Evolutionary conservation across 306 rosid genomes (phyloP).

Genomic region (Vigna angularis): DNA sequence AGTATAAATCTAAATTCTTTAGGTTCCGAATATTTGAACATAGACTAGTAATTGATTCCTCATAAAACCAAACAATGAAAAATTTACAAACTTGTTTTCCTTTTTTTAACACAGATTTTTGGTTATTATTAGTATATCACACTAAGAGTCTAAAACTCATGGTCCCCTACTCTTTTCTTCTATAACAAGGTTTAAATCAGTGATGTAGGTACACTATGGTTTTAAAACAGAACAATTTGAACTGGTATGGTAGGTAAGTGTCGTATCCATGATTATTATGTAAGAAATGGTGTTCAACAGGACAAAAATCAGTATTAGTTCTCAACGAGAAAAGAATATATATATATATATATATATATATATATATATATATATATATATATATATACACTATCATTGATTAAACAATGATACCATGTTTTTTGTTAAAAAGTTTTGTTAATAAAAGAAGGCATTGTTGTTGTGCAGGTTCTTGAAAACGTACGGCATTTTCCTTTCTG

Average conservation of each 20-base stretch:
- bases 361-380: not conserved
- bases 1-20: constrained; percentile 32
- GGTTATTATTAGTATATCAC: constrained; percentile 10
- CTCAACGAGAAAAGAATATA: not conserved
- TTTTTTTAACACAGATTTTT: not conserved
- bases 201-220: not conserved
- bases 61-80: constrained; percentile 3
- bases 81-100: not conserved
- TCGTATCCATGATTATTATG: constrained; percentile 39
- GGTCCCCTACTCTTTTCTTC: constrained; percentile 23
- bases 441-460: not conserved
- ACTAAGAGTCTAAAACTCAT: constrained; percentile 10
- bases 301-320: constrained; percentile 7
- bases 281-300: constrained; percentile 4
- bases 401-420: not conserved
- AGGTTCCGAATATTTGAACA: not conserved
- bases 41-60: constrained; percentile 20
- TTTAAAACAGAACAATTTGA: constrained; percentile 15
- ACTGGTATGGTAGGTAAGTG: constrained; percentile 16
- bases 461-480: constrained; percentile 12
- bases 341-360: too few species aligned
- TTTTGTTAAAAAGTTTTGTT: not conserved
- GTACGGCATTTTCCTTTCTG: not conserved
- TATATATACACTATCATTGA: not conserved
- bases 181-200: not conserved